Percentiles rank a stretch among this genome's conserved stretches.
phyloP scores from a whole-genome alignment of 2,329 filamentous ascomycete genomes.

The Neonectria hederae region DNA sequence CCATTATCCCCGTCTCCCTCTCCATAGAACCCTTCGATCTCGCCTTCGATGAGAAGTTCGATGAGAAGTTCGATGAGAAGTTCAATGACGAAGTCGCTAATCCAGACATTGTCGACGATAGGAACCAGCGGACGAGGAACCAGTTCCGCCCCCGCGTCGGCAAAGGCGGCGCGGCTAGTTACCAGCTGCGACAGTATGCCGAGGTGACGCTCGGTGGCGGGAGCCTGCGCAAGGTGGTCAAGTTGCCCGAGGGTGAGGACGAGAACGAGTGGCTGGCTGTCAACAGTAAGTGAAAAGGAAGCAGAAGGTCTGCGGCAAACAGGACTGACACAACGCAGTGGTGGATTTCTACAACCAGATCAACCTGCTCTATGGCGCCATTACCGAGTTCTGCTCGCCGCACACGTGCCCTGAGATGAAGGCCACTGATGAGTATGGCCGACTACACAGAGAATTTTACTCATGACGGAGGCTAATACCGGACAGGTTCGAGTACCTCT shows the following conservation, averaged over 20 bases:
- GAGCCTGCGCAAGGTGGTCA: constrained; percentile 94
- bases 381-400: constrained; percentile 98
- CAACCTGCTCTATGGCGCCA: constrained; percentile 97
- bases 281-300: constrained; percentile 72
- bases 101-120: constrained; percentile 50
- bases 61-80: not conserved
- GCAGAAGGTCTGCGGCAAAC: not conserved
- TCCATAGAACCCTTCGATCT: constrained; percentile 24
- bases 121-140: constrained; percentile 87
- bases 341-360: constrained; percentile 99
- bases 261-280: constrained; percentile 98
- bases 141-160: constrained; percentile 91
- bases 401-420: constrained; percentile 99
- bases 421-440: constrained; percentile 93
- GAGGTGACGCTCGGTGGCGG: constrained; percentile 96
- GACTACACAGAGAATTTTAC: not conserved
- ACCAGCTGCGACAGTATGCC: constrained; percentile 96
- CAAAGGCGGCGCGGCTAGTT: constrained; percentile 86
- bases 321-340: constrained; percentile 63
- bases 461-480: constrained; percentile 26
- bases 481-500: constrained; percentile 92
- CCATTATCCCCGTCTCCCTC: constrained; percentile 45
- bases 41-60: constrained; percentile 29
- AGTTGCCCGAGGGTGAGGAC: constrained; percentile 95
- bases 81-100: constrained; percentile 45